Conservation (phyloP, 2,329 filamentous ascomycete species). For the Mollisia scopiformis region DNA sequence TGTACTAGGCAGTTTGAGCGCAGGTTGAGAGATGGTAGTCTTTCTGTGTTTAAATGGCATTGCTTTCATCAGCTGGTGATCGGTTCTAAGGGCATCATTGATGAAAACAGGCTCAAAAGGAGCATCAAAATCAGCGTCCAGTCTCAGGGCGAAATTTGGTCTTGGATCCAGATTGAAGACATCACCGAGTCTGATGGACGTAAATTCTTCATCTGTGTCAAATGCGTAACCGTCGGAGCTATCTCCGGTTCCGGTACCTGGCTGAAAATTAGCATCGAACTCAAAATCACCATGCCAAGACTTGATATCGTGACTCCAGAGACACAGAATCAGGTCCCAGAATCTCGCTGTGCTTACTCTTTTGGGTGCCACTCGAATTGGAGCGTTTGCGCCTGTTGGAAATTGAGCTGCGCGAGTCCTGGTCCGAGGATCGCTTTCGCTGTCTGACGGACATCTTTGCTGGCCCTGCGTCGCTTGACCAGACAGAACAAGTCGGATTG, state of each 20-base stretch:
- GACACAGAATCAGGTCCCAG: neutral
- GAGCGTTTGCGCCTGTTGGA: neutral
- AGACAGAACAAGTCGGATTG: too few species aligned
- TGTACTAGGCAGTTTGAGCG: slow-evolving; percentile 46
- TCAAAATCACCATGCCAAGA: neutral
- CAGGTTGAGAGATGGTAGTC: slow-evolving; percentile 29
- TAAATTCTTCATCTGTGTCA: neutral
- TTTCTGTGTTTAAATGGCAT: slow-evolving; percentile 11
- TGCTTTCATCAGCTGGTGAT: slow-evolving; percentile 12
- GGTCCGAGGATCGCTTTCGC: neutral
- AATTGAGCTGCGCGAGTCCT: neutral
- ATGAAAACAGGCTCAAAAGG: slow-evolving; percentile 65
- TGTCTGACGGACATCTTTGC: neutral
- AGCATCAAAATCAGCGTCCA: slow-evolving; percentile 49
- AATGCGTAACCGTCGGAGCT: neutral
- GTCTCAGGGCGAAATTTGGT: slow-evolving; percentile 74
- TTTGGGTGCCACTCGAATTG: neutral
- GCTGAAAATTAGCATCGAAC: neutral
- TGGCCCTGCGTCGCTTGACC: neutral
- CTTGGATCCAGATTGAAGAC: slow-evolving; percentile 74
- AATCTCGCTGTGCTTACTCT: neutral
- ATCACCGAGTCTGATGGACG: slow-evolving; percentile 37
- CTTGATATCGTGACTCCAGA: neutral
- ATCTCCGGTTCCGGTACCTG: neutral
- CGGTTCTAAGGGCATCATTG: slow-evolving; percentile 65